Base-by-base conservation (phyloP, 805 yeast species). In the Hanseniaspora guilliermondii region DNA sequence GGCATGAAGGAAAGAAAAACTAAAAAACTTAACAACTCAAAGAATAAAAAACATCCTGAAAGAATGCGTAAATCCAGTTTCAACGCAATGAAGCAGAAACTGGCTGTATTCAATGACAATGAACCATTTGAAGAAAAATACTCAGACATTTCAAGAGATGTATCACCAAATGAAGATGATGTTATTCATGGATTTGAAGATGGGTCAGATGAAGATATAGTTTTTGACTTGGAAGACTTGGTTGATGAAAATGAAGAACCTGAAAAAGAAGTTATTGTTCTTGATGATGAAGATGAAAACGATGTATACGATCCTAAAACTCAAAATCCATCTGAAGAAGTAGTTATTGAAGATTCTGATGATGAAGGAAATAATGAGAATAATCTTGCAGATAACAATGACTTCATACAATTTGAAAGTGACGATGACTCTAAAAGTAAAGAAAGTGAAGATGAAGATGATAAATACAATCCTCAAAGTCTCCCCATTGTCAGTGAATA, bases 401-500 rank as follows among this genome's bases (percentile, higher is more conserved):
- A 74, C 55, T 74, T 70, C 58, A 74, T 74, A 38, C 70, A 74
- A 4, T 63, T 74, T 25, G 71, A 70, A 17, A 64, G 65, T 24
- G 65, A 62, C 32, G 68, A 60, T 6, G 68, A 64, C 21, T 47
- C 57, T 19, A 64, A 58, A 7, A 56, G 53, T 8, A 56, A 53
- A 8, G 47, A 38, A 11, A 27, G 36, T 6, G 59, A 56, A 9
- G 64, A 50, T 9, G 52, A 52, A 9, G 57, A 53, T 16, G 53
- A 46, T 8, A 56, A 53, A 9, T 56, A 39, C 11, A n/a, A 35
- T 36, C 50, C 45, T 49, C 52, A 53, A 42, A 35, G 42, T 17
- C 53, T 50, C 37, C 58, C 56, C 41, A 49, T 47, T 39, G 56
- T n/a, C 46, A 58, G 59, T 0, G 72, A 68, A 50, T 68, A 63